These are phyloP conservation scores for Neurospora sp. DNA, from an alignment of 495 filamentous ascomycete genomes.

Conservation along the genomic window DNA sequence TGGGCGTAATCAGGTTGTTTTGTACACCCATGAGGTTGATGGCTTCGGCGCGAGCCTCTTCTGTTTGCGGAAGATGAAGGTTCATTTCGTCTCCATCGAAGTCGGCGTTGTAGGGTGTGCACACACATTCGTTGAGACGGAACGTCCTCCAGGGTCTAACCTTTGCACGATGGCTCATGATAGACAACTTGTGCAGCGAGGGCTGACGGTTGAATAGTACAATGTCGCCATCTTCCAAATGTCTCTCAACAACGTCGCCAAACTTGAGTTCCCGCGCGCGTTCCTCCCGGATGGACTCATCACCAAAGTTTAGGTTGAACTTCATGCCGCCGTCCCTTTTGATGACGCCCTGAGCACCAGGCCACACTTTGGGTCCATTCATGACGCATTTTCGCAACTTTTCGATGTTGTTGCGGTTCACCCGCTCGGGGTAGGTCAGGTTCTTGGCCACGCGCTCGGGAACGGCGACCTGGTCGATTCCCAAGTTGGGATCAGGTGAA, in stretches of 20 bases:
- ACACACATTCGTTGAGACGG: constrained; percentile 94
- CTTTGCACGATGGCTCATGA: constrained; percentile 87
- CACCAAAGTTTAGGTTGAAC: constrained; percentile 64
- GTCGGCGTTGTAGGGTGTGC: constrained; percentile 97
- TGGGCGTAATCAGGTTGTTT: constrained; percentile 87
- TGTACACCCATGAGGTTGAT: constrained; percentile 98
- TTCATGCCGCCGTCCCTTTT: constrained; percentile 59
- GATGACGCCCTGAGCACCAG: constrained; percentile 73
- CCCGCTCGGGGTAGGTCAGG: constrained; percentile 87
- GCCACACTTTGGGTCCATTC: constrained; percentile 67
- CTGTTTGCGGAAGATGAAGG: constrained; percentile 93
- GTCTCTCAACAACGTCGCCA: constrained; percentile 86
- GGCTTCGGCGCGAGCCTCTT: constrained; percentile 91
- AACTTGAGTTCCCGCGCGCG: constrained; percentile 61
- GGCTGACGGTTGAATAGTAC: constrained; percentile 98
- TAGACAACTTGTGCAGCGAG: constrained; percentile 94
- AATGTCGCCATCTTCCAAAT: constrained; percentile 91
- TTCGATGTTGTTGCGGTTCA: constrained; percentile 68
- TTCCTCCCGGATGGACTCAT: constrained; percentile 34
- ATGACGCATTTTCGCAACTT: constrained; percentile 63
- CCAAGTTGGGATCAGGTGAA: constrained; percentile 88
- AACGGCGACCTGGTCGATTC: constrained; percentile 89
- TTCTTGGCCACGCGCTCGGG: constrained; percentile 84
- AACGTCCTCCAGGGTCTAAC: constrained; percentile 94
- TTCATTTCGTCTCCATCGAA: constrained; percentile 99